Percentiles rank a stretch among this genome's conserved stretches.
These are phyloP conservation scores for Colletotrichum neosansevieriae DNA, from an alignment of 2,329 filamentous ascomycete genomes.

Conservation along the genomic window DNA sequence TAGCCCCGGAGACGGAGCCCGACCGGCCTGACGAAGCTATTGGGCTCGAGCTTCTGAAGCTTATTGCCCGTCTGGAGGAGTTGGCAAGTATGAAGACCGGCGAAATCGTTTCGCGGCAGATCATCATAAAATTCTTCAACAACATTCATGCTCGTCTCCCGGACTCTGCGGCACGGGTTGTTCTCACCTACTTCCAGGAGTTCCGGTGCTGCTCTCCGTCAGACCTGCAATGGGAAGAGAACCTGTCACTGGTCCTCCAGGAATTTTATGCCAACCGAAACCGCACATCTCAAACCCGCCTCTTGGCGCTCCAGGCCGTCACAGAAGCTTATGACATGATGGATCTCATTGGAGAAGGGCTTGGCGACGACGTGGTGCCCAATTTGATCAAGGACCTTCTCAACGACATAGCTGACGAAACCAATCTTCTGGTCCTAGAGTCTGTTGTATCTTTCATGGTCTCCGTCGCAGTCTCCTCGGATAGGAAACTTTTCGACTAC, in stretches of 20 bases:
- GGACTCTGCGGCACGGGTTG: conserved; percentile 72
- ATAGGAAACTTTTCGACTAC: conserved; percentile 69
- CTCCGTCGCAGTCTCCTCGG: conserved; percentile 71
- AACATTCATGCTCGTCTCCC: conserved; percentile 71
- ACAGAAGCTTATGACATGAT: conserved; percentile 70
- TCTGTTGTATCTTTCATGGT: conserved; percentile 74
- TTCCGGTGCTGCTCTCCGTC: conserved; percentile 80
- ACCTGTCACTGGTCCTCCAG: conserved; percentile 70
- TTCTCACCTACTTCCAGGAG: conserved; percentile 76
- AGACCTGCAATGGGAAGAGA: conserved; percentile 75
- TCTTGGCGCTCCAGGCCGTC: conserved; percentile 71
- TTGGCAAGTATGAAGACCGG: conserved; percentile 59
- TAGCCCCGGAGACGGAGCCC: conserved; percentile 45
- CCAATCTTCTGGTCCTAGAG: conserved; percentile 73
- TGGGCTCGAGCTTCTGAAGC: conserved; percentile 55
- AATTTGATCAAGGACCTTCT: conserved; percentile 73
- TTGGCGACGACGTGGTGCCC: conserved; percentile 69
- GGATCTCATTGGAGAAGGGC: conserved; percentile 65
- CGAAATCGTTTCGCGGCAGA: conserved; percentile 73
- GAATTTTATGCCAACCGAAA: conserved; percentile 73
- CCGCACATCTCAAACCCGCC: conserved; percentile 71
- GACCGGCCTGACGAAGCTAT: conserved; percentile 54
- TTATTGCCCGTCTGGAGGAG: conserved; percentile 63
- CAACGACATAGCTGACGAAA: conserved; percentile 70
- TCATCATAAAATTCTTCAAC: conserved; percentile 75